Base-by-base conservation (phyloP, 495 filamentous ascomycete species). In the Cetradonia linearis region DNA sequence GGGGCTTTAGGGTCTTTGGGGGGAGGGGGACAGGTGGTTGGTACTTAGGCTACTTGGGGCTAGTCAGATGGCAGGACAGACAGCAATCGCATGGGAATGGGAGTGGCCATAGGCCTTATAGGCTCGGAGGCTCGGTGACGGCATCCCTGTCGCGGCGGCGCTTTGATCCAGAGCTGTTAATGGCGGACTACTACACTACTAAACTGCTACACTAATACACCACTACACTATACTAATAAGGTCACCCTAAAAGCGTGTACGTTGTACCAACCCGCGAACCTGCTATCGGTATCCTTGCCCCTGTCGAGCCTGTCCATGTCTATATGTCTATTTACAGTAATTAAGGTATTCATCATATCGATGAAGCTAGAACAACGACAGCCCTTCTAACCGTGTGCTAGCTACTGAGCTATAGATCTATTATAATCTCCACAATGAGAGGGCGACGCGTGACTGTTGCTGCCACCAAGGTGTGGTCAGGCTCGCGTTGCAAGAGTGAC, bases 351-450 rank as follows among this genome's bases (percentile, higher is more conserved):
- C n/a, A n/a, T 36, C 50, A 54, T 23, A 54, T 54, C 50, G 50
- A n/a, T 34, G 11, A 31, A 34, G 50, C 50, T 54, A 54, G 42
- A 5, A 7, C 23, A 23, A 28, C 20, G 50, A 18, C n/a, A 23
- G 42, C 20, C 31, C 50, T 10, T 25, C 50, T 30, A 36, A 16
- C 50, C 50, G 50, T 54, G 50, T 46, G 42, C 33, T 11, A 36
- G 5, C 50, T 54, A 54, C 50, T 54, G n/a, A 25, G 42, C 20
- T 11, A 25, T 46, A 31, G n/a, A n/a, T n/a, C 8, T 53, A 53
- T 20, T 34, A 54, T 23, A 31, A 34, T 34, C 23, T 54, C 50
- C 50, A 54, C 50, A 33, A 54, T 54, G 9, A 36, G 18, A 54
- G n/a, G 31, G 11, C 20, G 50, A 20, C 50, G 11, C 8, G 31